These are phyloP conservation scores for Breviolum minutum DNA, from an alignment of 73 alveolate genomes.

Conservation along the genomic window DNA sequence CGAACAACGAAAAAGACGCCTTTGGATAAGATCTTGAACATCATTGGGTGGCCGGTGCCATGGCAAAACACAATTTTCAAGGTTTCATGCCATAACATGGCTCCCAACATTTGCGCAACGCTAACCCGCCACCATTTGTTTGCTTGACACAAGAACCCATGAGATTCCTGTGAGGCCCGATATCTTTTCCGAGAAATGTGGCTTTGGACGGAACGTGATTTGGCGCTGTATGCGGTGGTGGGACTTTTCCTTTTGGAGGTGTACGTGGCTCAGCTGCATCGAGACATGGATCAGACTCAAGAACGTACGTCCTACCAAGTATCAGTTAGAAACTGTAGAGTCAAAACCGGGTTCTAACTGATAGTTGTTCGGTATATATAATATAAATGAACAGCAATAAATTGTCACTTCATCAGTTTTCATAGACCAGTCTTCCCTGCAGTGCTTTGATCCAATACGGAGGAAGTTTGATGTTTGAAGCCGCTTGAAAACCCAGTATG, in stretches of 20 bases:
- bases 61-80: neutral
- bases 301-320: no score
- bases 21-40: conserved; percentile 48
- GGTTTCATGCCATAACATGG: neutral
- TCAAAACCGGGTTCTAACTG: no score
- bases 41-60: conserved; percentile 89
- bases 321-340: no score
- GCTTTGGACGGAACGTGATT: conserved; percentile 91
- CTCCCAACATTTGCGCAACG: neutral
- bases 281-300: neutral
- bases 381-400: no score
- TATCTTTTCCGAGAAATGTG: conserved; percentile 90
- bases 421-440: no score
- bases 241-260: conserved; percentile 90
- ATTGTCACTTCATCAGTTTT: no score
- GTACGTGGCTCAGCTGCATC: conserved; percentile 60
- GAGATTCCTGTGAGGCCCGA: conserved; percentile 94
- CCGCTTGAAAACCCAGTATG: no score
- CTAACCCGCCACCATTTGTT: neutral
- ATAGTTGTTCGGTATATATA: no score
- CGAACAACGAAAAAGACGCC: conserved; percentile 67
- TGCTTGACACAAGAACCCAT: neutral
- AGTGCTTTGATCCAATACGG: no score
- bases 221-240: conserved; percentile 90
- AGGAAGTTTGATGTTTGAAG: no score